Percentiles rank a stretch among this genome's conserved stretches.
phyloP scores from a whole-genome alignment of 192 early-diverging fungal species.

The Pilobolus umbonatus region DNA sequence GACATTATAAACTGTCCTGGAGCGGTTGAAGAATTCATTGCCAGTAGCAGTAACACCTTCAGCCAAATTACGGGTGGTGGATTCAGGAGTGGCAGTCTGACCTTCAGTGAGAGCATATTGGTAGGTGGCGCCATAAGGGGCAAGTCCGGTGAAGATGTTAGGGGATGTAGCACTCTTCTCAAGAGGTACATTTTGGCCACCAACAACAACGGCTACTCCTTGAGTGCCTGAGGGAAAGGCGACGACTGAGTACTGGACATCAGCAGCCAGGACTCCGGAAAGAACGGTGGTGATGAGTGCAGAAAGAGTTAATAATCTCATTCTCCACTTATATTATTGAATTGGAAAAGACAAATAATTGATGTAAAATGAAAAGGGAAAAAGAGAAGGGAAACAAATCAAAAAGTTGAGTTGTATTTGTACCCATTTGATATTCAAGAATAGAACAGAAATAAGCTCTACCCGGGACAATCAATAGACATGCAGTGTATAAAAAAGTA shows the following conservation, averaged over 20 bases:
- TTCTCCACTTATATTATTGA: not conserved
- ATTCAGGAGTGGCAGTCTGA: conserved; percentile 15
- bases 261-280: conserved; percentile 12
- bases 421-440: too few relatives aligned
- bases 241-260: conserved; percentile 33
- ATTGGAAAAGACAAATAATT: too few relatives aligned
- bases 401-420: too few relatives aligned
- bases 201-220: conserved; percentile 27
- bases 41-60: conserved; percentile 27
- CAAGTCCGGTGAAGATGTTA: conserved; percentile 26
- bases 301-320: conserved; percentile 18
- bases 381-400: too few relatives aligned
- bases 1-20: conserved; percentile 30
- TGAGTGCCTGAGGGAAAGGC: conserved; percentile 24
- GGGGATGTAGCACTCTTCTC: conserved; percentile 7
- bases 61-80: conserved; percentile 20
- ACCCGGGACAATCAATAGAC: too few relatives aligned
- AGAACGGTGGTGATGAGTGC: conserved; percentile 14
- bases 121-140: conserved; percentile 23
- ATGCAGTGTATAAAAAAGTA: too few relatives aligned
- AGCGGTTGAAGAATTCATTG: conserved; percentile 48
- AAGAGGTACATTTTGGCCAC: conserved; percentile 25
- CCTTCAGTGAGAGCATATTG: conserved; percentile 27
- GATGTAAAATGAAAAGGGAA: too few relatives aligned
- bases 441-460: too few relatives aligned